Evolutionary conservation across 83 land plant species (phyloP).

Genomic region (Larix sibirica): DNA sequence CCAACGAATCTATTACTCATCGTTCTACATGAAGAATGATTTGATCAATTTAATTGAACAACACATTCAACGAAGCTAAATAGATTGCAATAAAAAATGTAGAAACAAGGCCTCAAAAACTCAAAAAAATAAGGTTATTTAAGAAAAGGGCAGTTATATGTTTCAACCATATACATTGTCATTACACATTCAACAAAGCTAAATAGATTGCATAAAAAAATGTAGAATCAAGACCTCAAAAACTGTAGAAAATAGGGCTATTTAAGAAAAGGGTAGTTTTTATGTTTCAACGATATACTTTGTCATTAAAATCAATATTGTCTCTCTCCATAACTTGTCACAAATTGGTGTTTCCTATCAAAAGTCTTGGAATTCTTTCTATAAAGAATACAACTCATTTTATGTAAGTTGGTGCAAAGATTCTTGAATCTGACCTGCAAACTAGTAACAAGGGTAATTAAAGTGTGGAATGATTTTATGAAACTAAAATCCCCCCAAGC

Average conservation of each 20-base stretch:
- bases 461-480: too few relatives aligned
- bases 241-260: constrained; percentile 31
- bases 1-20: too few relatives aligned
- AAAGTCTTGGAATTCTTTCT: constrained; percentile 57
- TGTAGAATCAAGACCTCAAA: constrained; percentile 24
- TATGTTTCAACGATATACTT: constrained; percentile 51
- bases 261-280: constrained; percentile 55
- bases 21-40: background rate
- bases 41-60: background rate
- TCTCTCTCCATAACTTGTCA: constrained; percentile 46
- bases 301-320: constrained; percentile 60
- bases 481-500: too few relatives aligned
- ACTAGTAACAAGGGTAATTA: constrained; percentile 18
- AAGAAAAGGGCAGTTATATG: constrained; percentile 58
- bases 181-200: constrained; percentile 3
- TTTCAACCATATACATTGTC: constrained; percentile 59
- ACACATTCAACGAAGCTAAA: constrained; percentile 15
- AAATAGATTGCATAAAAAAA: constrained; percentile 19
- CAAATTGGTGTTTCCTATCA: constrained; percentile 69
- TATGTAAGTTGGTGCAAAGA: constrained; percentile 73
- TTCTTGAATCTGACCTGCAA: constrained; percentile 53
- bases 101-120: constrained; percentile 26
- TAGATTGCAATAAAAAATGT: constrained; percentile 6
- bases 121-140: constrained; percentile 29
- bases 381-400: constrained; percentile 53